Base-by-base conservation (phyloP, 1,139 yeast genomes). In the Kodamaea anthophila region DNA sequence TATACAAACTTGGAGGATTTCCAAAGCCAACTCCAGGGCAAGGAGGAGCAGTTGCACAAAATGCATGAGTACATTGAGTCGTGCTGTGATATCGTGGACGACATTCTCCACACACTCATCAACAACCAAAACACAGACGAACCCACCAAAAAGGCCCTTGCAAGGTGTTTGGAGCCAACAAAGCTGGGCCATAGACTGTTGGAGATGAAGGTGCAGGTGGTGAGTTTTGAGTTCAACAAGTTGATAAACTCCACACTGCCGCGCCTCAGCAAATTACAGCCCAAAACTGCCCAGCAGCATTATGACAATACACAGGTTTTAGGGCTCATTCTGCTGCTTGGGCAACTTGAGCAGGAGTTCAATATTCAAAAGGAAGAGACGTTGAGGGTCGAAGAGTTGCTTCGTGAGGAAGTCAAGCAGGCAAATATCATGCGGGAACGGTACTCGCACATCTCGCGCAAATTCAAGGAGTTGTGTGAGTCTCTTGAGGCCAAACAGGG, bases 1-100 rank as follows among this genome's bases (percentile, higher is more conserved):
- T 60, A 60, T 36, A 44, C 48, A 9, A 65, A 49, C 33, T 46
- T 65, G 23, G 69, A 63, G 35, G 45, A 43, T 2, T 61, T 60
- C 36, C 60, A 65, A 33, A 33, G 40, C n/a, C 54, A 54, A 27
- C 35, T 58, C 9, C 47, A 48, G 14, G 46, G 48, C 11, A 53
- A 59, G 33, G 63, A 62, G 19, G 26, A 23, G 4, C 44, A 41
- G 15, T 26, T 56, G 2, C 37, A 37, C 4, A 36, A 43, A 13
- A 25, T 45, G 10, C 42, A 46, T 13, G 38, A 38, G 13, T 41
- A 34, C 13, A 31, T 53, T 2, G 44, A 44, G 2, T 33, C 41
- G 9, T 46, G 53, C 29, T 36, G 46, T 6, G 29, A 23, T 3
- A 38, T 47, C 2, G 36, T 53, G 3, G 47, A 57, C 34, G 55